Evolutionary conservation across 2,329 filamentous ascomycete species (phyloP), one percentile per base, ranked within the genome.

Genomic region (Colletotrichum limetticola): DNA sequence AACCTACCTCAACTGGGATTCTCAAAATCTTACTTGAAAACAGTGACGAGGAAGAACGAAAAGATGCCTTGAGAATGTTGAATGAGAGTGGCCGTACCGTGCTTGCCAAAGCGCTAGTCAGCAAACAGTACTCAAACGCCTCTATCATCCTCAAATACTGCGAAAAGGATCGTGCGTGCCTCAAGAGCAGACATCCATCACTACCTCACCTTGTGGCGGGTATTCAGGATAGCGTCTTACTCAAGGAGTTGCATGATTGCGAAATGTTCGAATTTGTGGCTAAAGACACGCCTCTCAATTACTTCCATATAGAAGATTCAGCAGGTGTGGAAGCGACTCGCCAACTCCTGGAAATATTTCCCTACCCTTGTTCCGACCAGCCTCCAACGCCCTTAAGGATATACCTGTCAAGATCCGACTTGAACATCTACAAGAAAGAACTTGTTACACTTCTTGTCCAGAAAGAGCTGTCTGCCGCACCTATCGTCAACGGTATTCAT

Each of bases 51-150:
- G 11, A 16, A 4, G 60, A 65, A 30, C 42, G 53, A 2, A 53
- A 35, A 7, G 3, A 2, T 4, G 67, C 67, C 28, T 53, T 69
- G 5, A 52, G 58, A n/a, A n/a, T 32, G 6, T 24, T 22, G 26
- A 61, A 69, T 35, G 37, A 30, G 16, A n/a, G 35, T 12, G 60
- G 60, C 2, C 52, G 28, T 35, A 69, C 67, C 12, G 52, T 60
- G 22, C 30, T 69, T 2, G 67, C 60, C 22, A n/a, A 22, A 3
- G 67, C 67, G 1, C 35, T 69, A 2, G 14, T 52, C n/a, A 35
- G 16, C 1, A 8, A 19, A 3, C 12, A 19, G 19, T 30, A 65
- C 22, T 26, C 12, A 6, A 37, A 30, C 26, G 55, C 55, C 4
- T 42, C 9, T 5, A 30, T 57, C 6, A 65, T 69, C 28, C n/a